Evolutionary conservation across 2,329 filamentous ascomycete species (phyloP), one percentile per base, ranked within the genome.

Genomic region (Trichoderma gracile): DNA sequence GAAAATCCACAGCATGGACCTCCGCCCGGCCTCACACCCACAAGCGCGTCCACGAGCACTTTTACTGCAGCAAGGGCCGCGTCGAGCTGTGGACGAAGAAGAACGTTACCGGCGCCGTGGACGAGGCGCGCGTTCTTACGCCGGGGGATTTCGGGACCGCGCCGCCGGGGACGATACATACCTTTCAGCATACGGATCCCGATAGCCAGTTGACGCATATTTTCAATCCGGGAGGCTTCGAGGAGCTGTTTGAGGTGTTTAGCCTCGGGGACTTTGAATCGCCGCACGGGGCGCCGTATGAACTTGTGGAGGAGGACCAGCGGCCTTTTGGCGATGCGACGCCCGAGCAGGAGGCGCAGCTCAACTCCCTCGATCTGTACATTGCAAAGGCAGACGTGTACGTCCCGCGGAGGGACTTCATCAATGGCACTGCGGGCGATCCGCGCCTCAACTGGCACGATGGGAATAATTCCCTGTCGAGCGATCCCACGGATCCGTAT

Each of bases 201-300:
- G 69, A 71, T 33, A 60, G 68, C 14, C 67, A 69, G 61, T 67
- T 71, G 2, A 65, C 68, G 12, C 69, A 71, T 58, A 64, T 68
- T 33, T 71, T 68, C 47, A 68, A 70, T 60, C 69, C 69, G 1
- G 69, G 55, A 21, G 69, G 69, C 27, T 71, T 71, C 25, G 69
- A 71, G 25, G 43, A 66, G 50, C 60, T 71, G 2, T 71, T 69
- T 47, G 66, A 70, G 3, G 64, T 50, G 19, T 67, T 60, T 30
- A 68, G 66, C 30, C 14, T 40, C 0, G 69, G 69, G 12, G 59
- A 64, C 6, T 69, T 57, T 17, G 33, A 56, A 3, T 67, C 67
- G 17, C 40, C 45, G 2, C 49, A 62, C 10, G 65, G 65, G 15
- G 64, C 66, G 3, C 68, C 69, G 3, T 70, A 68, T n/a, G 50